Evolutionary conservation across 1,284 basidiomycete species (phyloP).

Genomic region (Cerrena zonata): DNA sequence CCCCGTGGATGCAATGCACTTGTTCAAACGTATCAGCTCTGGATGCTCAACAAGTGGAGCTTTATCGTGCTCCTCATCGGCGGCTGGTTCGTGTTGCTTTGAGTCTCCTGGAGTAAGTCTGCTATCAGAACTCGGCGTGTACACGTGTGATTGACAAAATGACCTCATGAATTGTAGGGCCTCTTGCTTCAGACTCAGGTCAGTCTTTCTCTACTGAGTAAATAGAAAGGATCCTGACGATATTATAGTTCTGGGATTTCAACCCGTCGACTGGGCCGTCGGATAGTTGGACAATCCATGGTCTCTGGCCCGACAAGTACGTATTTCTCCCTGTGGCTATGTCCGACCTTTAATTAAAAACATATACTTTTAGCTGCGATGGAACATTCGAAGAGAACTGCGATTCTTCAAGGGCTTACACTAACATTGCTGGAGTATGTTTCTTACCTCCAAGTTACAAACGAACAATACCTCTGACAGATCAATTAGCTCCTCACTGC

Average conservation of each 20-base stretch:
- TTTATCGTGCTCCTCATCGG: conserved; percentile 32
- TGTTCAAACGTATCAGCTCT: conserved; percentile 28
- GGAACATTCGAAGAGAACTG: conserved; percentile 58
- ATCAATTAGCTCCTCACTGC: conserved; percentile 47
- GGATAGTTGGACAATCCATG: conserved; percentile 73
- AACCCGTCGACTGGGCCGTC: conserved; percentile 57
- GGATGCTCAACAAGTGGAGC: conserved; percentile 29
- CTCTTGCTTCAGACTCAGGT: conserved; percentile 61
- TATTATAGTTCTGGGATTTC: conserved; percentile 29
- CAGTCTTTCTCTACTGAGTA: too few relatives aligned
- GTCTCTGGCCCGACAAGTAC: conserved; percentile 68
- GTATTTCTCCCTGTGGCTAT: too few relatives aligned
- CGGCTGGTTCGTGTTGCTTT: conserved; percentile 29
- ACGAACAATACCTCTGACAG: conserved; percentile 4
- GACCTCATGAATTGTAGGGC: conserved; percentile 42
- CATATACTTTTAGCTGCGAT: conserved; percentile 50
- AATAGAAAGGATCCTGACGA: too few relatives aligned
- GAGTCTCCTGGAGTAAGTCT: conserved; percentile 30
- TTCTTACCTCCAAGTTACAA: not conserved
- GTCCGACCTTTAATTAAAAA: not conserved
- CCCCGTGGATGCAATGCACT: conserved; percentile 15
- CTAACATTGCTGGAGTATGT: conserved; percentile 48
- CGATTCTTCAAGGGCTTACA: conserved; percentile 59
- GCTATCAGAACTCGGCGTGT: too few relatives aligned
- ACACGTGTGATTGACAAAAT: not conserved